Base-by-base conservation (phyloP, 163 green algal genomes). In the Scenedesmus sp. region DNA sequence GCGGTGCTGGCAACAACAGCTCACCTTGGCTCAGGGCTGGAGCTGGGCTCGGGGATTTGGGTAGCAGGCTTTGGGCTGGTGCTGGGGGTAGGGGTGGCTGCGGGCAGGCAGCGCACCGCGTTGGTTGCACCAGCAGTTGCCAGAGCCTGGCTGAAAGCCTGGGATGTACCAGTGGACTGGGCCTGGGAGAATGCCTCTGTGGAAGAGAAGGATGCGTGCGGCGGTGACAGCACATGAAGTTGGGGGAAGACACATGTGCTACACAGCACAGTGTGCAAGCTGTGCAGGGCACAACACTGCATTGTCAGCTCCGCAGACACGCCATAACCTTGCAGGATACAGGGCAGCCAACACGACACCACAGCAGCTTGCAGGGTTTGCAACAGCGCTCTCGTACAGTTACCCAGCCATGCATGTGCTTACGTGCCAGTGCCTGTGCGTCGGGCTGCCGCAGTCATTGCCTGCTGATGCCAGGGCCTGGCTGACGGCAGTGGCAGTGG, bases 161-260 rank as follows among this genome's bases (percentile, higher is more conserved):
- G 30, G 33, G 22, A 42, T 6, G 40, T 9, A 9, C 42, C 70
- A 16, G 85, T 51, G 10, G 85, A 46, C 43, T 37, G 18, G 24
- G 84, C 84, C 56, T 89, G 84, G 35, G 84, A 81, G 40, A 37
- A 89, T 3, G 84, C 61, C 84, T 89, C 84, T 89, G 84, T n/a
- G 10, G n/a, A 33, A 80, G 0, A 33, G 24, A 12, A 3, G 59
- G 10, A 72, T 72, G 18, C 6, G 7, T 35, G 59, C 59, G 22
- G 10, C 15, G 7, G 59, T 3, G n/a, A n/a, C n/a, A n/a, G n/a
- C n/a, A n/a, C n/a, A n/a, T n/a, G 24, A 30, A 24, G 33, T n/a
- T 0, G 9, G 24, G 59, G n/a, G n/a, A n/a, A n/a, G n/a, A n/a
- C n/a, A n/a, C 24, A 10, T 72, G 59, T 72, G 59, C 46, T 53